Base-by-base conservation (phyloP, 768 basidiomycete genomes). In the Lactarius sp. region DNA sequence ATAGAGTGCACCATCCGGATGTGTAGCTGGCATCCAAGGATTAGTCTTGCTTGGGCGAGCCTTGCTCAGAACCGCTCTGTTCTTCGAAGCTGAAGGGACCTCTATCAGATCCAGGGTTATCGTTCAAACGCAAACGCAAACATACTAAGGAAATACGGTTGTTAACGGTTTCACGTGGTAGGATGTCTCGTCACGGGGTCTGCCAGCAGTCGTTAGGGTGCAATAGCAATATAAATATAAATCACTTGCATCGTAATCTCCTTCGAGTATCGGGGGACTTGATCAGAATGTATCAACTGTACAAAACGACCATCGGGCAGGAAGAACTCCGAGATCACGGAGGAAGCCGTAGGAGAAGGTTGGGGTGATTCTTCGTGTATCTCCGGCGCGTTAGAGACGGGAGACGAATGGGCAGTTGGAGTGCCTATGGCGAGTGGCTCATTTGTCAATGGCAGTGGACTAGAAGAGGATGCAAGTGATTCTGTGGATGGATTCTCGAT, bases 1-100 rank as follows among this genome's bases (percentile, higher is more conserved):
- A 68, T 86, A 88, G 18, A 80, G 76, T 27, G 77, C 79, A 4
- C 86, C 86, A 71, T 88, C 86, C 0, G 86, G 85, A 66, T 87
- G 86, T 2, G 75, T 72, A 39, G 75, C 73, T 0, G 78, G 70
- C 4, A 44, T 70, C 86, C 86, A 87, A 7, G 63, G 59, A 12
- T 3, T 8, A 46, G 10, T 55, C 46, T 8, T 55, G 13, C n/a
- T 13, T 34, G 20, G 27, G 12, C 7, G 49, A 16, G 1, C 22
- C 53, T 51, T 64, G 53, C 6, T 60, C 63, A 36, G n/a, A 8
- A 34, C 5, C 6, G 3, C 3, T 22, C 6, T 50, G 6, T 22
- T 60, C 37, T 14, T 9, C 2, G 4, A 12, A 36, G 8, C 63
- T 64, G n/a, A 33, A n/a, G 39, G 34, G 10, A 44, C 22, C 4